Base-by-base conservation (phyloP, 768 basidiomycete genomes). In the Lentinus brumalis region DNA sequence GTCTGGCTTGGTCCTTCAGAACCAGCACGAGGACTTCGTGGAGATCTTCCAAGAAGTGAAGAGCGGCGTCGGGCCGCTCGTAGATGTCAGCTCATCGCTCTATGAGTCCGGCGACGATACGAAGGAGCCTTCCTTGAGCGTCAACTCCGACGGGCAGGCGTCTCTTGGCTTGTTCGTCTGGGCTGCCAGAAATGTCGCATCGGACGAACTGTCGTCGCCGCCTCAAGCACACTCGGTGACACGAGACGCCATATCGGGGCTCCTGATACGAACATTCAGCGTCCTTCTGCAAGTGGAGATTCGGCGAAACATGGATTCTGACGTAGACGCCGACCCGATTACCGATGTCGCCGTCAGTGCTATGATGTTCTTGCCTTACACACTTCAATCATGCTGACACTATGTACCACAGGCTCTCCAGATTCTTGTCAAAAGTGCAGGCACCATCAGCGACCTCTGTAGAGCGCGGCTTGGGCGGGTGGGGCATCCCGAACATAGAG, bases 91-190 rank as follows among this genome's bases (percentile, higher is more conserved):
- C 38, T n/a, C 50, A 9, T 54, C 65, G 46, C 47, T 66, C 5
- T 65, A 56, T 30, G 16, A 45, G 21, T 53, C 63, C 9, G 18
- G 50, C 29, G 53, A 32, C 14, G 45, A 39, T n/a, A 49, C 35
- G 21, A 39, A 21, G 35, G 31, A 16, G 30, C 7, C 49, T 7
- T n/a, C 26, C 14, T 18, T 68, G 49, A 50, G 57, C 45, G 47
- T 72, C 49, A 70, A 70, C 49, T 63, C 69, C 46, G 71, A 72
- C 44, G 71, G 64, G 3, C 62, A 63, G 50, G 47, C 64, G 11
- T 66, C 66, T 30, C 53, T 67, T 32, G 61, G 41, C 10, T 60
- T 70, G 15, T 68, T 69, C 61, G 16, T 67, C n/a, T 69, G 61
- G 59, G 65, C 61, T 14, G 65, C 62, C 11, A 30, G 63, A 55